phyloP scores from a whole-genome alignment of 177 flowering plant genomes.

The Vitis hybrid region DNA sequence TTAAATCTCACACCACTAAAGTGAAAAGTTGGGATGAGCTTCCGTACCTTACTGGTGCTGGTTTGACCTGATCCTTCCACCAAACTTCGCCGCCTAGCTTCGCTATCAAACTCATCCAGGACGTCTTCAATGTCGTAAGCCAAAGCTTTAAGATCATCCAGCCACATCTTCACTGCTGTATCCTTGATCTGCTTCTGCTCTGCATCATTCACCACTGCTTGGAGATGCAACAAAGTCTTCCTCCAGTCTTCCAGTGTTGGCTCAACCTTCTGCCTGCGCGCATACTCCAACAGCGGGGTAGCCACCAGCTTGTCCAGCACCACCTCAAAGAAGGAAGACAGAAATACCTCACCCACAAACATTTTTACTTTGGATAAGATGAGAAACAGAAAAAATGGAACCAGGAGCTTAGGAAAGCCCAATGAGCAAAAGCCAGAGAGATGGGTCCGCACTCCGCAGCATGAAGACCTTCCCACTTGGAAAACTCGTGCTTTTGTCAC shows the following conservation, averaged over 20 bases:
- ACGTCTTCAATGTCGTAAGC: slow-evolving; percentile 27
- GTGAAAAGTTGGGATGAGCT: not conserved
- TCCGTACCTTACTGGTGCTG: not conserved
- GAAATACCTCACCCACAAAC: not conserved
- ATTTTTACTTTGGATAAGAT: too few species aligned
- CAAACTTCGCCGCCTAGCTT: not conserved
- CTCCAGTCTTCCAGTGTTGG: not conserved
- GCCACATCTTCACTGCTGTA: not conserved
- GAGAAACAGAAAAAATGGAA: too few species aligned
- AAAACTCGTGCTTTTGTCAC: too few species aligned
- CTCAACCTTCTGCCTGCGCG: not conserved
- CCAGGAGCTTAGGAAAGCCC: too few species aligned
- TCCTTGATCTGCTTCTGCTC: slow-evolving; percentile 14
- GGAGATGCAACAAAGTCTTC: not conserved
- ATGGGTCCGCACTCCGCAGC: too few species aligned
- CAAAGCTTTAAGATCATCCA: slow-evolving; percentile 12
- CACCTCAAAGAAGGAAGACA: not conserved
- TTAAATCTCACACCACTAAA: not conserved
- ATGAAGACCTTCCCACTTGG: too few species aligned
- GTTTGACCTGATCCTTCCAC: not conserved
- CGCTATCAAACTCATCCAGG: slow-evolving; percentile 14
- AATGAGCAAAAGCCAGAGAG: too few species aligned
- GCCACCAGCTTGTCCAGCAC: not conserved
- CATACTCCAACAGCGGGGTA: not conserved
- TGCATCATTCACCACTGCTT: slow-evolving; percentile 8